Evolutionary conservation across 768 basidiomycete genomes (phyloP), one percentile per base, ranked within the genome.

Genomic region (Tylopilus felleus): DNA sequence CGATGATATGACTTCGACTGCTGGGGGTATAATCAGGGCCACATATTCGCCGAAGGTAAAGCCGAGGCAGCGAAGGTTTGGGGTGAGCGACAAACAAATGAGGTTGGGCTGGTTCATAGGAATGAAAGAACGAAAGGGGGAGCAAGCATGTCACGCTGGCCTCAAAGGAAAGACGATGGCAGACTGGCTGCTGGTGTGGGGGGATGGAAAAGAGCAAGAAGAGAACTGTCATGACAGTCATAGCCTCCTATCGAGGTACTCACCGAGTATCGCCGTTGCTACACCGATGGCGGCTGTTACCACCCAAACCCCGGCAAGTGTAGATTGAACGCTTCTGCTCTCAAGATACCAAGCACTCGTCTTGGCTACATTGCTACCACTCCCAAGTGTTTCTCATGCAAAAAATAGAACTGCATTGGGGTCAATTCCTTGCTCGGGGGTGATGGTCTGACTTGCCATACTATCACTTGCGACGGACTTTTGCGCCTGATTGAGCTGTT

Each of bases 11-110:
- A 82, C 67, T 69, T 90, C 88, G 48, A 90, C 64, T 38, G 71
- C 80, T 17, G 84, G 76, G 28, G 88, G 87, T 55, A 89, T 77
- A 57, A 88, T 69, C 51, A 90, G 70, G 38, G 78, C 60, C 33
- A 72, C 67, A 50, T 73, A 76, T 69, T 90, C 70, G 23, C 72
- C 59, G 45, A 54, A 62, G 48, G 75, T 72, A 53, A 86, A 75
- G 41, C 77, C 74, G 57, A 79, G 69, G 66, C 89, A 92, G 55
- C 89, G 89, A 58, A 92, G 80, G 58, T 82, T 86, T 38, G 85
- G 71, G 53, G 84, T 80, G 35, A 80, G 73, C 28, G 90, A 90
- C 57, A 91, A 74, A 71, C 89, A 92, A 63, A 82, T 36, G 54
- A 78, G 76, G 72, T 70, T 75, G 78, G 78, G 79, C 69, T 72